Conservation (phyloP, 1,139 yeast genomes). For the Nakaseomyces bracarensis region DNA sequence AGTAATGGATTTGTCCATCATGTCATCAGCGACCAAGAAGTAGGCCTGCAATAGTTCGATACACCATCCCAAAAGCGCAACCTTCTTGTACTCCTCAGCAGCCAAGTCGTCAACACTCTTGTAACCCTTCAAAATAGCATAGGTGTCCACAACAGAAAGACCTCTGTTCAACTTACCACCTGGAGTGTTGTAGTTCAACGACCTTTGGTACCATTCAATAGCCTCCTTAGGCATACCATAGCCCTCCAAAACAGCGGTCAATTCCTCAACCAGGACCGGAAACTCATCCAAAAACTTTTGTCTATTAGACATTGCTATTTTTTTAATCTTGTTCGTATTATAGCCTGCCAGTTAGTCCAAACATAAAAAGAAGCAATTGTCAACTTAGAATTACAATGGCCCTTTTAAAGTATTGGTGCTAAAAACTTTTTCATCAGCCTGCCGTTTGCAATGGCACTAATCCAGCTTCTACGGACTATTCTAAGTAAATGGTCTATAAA, state of each 20-base stretch:
- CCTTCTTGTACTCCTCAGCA: conserved; percentile 66
- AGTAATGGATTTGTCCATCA: conserved; percentile 95
- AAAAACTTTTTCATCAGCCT: no score
- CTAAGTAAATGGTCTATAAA: no score
- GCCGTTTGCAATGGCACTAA: no score
- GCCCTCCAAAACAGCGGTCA: conserved; percentile 49
- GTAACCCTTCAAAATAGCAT: conserved; percentile 63
- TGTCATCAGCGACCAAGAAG: conserved; percentile 95
- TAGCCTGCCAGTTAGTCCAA: background rate
- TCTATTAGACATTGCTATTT: conserved; percentile 30
- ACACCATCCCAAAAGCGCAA: conserved; percentile 92
- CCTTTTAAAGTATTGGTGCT: no score
- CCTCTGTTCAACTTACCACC: conserved; percentile 98
- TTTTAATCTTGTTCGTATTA: no score
- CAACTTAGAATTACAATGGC: no score
- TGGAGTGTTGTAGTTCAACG: conserved; percentile 78
- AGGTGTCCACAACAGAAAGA: conserved; percentile 88
- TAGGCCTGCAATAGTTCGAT: conserved; percentile 93
- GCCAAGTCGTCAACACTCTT: conserved; percentile 51
- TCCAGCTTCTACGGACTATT: no score
- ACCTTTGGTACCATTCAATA: conserved; percentile 71
- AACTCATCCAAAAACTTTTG: conserved; percentile 65
- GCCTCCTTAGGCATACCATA: conserved; percentile 88
- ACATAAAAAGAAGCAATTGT: no score
- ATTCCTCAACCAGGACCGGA: conserved; percentile 71